Conservation (phyloP, 495 filamentous ascomycete genomes). For the Articulospora tetracladia region DNA sequence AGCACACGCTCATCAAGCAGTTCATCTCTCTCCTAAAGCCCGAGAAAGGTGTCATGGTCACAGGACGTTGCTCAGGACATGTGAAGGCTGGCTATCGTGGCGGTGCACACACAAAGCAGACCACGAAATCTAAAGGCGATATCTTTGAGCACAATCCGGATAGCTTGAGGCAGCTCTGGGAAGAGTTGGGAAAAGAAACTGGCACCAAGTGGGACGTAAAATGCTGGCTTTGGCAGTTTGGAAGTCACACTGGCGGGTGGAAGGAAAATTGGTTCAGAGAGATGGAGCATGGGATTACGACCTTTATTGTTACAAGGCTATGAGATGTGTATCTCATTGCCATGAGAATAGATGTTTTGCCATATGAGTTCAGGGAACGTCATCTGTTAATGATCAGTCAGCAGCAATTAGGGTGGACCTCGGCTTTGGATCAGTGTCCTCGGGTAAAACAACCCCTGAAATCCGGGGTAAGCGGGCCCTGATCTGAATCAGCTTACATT, state of each 20-base stretch:
- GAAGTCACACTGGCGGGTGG: background rate
- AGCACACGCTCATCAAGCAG: slow-evolving; percentile 41
- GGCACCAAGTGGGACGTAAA: slow-evolving; percentile 11
- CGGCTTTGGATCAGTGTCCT: background rate
- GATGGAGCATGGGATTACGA: background rate
- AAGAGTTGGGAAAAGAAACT: slow-evolving; percentile 17
- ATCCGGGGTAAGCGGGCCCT: background rate
- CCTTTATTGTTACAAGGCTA: background rate
- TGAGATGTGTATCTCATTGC: background rate
- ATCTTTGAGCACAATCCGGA: slow-evolving; percentile 18
- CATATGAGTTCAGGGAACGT: no score
- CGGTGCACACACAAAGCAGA: slow-evolving; percentile 16
- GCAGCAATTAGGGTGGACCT: no score
- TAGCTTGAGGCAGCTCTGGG: slow-evolving; percentile 21
- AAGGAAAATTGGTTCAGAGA: background rate
- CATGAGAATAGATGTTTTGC: no score
- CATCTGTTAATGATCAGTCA: no score
- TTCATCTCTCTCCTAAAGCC: slow-evolving; percentile 43
- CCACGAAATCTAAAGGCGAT: slow-evolving; percentile 2
- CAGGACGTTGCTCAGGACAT: slow-evolving; percentile 44
- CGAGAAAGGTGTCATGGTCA: slow-evolving; percentile 37
- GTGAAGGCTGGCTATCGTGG: slow-evolving; percentile 25
- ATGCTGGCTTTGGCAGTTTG: background rate
- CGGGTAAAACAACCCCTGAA: background rate
- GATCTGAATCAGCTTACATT: background rate